Conservation (phyloP, 2,329 filamentous ascomycete species). For the Exophiala bonariae region DNA sequence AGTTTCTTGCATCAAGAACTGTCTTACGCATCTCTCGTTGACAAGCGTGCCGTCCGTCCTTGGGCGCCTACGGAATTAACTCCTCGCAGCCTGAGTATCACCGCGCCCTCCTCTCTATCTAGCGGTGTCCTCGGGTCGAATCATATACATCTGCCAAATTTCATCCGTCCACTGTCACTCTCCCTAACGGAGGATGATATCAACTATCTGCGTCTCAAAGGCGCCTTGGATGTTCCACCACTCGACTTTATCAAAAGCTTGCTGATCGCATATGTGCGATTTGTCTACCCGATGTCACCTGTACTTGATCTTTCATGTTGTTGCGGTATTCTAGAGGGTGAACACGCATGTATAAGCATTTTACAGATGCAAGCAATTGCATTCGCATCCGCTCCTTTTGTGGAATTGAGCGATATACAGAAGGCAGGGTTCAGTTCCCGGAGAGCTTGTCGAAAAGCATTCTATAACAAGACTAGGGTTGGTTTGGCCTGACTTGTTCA, state of each 20-base stretch:
- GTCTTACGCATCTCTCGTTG: conserved; percentile 4
- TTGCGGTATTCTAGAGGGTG: conserved; percentile 48
- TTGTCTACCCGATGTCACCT: conserved; percentile 91
- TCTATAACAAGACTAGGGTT: conserved; percentile 11
- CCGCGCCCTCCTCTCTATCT: not conserved
- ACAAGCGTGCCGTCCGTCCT: not conserved
- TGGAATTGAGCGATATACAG: conserved; percentile 85
- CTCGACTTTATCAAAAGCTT: conserved; percentile 72
- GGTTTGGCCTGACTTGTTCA: not conserved
- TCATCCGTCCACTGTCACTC: conserved; percentile 58
- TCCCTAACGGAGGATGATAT: conserved; percentile 79
- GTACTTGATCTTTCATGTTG: conserved; percentile 68
- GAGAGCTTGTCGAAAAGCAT: conserved; percentile 2
- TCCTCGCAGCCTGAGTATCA: not conserved
- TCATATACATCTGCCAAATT: conserved; percentile 3
- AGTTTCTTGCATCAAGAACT: conserved; percentile 7
- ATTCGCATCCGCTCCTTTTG: conserved; percentile 85
- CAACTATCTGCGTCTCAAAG: conserved; percentile 69
- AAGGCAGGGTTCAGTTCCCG: conserved; percentile 48
- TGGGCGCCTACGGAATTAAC: not conserved
- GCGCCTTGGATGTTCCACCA: conserved; percentile 74
- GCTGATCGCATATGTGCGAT: conserved; percentile 78
- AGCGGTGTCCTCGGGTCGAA: not conserved
- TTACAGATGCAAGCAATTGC: conserved; percentile 90
- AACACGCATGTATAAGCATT: conserved; percentile 66